Evolutionary conservation across 2,329 filamentous ascomycete species (phyloP).

Genomic region (Rhynchosporium graminicola): DNA sequence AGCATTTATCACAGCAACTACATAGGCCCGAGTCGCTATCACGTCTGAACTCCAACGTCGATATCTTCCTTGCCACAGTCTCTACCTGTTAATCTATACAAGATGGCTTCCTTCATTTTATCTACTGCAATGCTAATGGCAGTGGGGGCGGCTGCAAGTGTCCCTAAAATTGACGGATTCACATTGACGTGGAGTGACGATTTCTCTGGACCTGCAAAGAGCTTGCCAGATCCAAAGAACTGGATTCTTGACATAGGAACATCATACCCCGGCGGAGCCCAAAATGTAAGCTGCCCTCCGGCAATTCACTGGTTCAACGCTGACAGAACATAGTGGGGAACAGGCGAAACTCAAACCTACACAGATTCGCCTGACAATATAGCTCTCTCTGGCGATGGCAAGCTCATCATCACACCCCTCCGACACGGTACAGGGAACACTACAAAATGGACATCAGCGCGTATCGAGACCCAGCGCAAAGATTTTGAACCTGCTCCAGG

Average conservation of each 20-base stretch:
- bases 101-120: neutral
- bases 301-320: neutral
- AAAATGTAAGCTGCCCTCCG: neutral
- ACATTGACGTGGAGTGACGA: conserved; percentile 5
- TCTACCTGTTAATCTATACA: neutral
- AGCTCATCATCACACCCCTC: conserved; percentile 44
- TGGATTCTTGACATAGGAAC: neutral
- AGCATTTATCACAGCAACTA: too few relatives aligned
- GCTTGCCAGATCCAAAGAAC: neutral
- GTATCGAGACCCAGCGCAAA: conserved; percentile 6
- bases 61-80: too few relatives aligned
- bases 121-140: neutral
- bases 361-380: conserved; percentile 42
- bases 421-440: neutral
- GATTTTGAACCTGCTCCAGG: neutral
- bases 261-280: conserved; percentile 3
- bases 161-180: neutral
- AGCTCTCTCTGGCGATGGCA: conserved; percentile 42
- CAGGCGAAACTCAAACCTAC: conserved; percentile 2
- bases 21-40: too few relatives aligned
- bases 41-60: too few relatives aligned
- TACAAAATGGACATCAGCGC: conserved; percentile 5
- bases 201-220: conserved; percentile 5
- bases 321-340: neutral
- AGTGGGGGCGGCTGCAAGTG: neutral